Base-by-base conservation (phyloP, 371 early-diverging fungal genomes). In the Mortierella sp. region DNA sequence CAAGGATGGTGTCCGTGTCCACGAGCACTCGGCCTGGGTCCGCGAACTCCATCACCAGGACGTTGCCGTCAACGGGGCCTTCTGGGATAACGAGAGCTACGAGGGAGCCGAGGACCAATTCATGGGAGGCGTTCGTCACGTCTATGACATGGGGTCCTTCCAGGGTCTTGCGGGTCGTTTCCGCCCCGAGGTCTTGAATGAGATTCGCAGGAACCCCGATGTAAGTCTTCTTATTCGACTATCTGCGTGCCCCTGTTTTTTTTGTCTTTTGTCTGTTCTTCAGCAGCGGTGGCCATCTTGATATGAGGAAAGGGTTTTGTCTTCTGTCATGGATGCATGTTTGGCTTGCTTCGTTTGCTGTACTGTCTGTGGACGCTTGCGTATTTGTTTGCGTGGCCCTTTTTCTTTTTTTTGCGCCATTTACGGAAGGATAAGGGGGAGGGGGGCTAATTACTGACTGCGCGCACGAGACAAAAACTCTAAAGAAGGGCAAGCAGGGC, bases 91-190 rank as follows among this genome's bases (percentile, higher is more conserved):
- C 51, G 28, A 13, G 14, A 14, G 31, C 14, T 61, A 26, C 14
- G 48, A 48, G 8, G 74, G 73, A 5, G 59, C n/a, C 3, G 69
- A 71, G 1, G 61, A 75, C 50, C 13, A 16, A 46, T 83, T 89
- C 57, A 37, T 67, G 3, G 59, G 79, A 53, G 94, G 93, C 72
- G 90, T 98, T 74, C 86, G 88, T 73, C 96, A 97, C 82, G 88
- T 94, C 70, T 98, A 96, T 88, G 88, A 95, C 70, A 86, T 93
- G 76, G 93, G 92, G 59, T 88, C 88, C 34, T 88, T 97, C 81
- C 92, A 94, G 69, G 98, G 98, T 26, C 96, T 97, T 81, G 86
- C 96, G 9, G 97, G 96, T 55, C 89, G 89, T 54, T 94, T 98
- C 78, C 89, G 93, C 78, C 87, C 90, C 43, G 90, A 91, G 26